Conservation (phyloP, 2,329 filamentous ascomycete genomes). For the Colletotrichum siamense region DNA sequence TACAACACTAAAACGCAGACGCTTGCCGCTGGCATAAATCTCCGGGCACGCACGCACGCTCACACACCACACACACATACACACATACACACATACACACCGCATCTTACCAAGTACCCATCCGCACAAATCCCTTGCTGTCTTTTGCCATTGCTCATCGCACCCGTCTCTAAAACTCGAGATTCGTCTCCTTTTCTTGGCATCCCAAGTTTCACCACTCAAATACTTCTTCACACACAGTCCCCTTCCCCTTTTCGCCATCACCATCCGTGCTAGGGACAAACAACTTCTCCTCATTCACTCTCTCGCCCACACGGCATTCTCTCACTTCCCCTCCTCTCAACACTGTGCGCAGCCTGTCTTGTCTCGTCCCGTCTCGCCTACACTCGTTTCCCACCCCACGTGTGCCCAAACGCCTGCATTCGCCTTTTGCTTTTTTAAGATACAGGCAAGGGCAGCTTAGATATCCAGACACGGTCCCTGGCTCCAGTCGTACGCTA, state of each 20-base stretch:
- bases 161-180: not conserved
- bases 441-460: conserved; percentile 8
- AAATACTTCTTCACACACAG: not conserved
- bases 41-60: not conserved
- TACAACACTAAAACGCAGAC: not conserved
- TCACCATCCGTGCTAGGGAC: not conserved
- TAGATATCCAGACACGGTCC: not conserved
- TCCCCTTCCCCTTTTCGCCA: not conserved
- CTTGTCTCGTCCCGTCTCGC: conserved; percentile 1
- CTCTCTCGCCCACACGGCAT: not conserved
- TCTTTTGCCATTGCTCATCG: not conserved
- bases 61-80: not conserved
- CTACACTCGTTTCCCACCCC: conserved; percentile 7
- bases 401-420: not conserved
- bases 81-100: not conserved
- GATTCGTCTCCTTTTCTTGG: conserved; percentile 15
- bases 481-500: not conserved
- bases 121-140: not conserved
- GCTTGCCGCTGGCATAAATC: not conserved
- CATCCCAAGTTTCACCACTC: conserved; percentile 2
- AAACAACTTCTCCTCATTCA: not conserved
- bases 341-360: not conserved
- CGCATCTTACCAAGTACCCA: not conserved
- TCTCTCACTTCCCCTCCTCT: not conserved
- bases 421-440: not conserved